phyloP scores from a whole-genome alignment of 208 protist species.

The Leishmania martiniquensis region DNA sequence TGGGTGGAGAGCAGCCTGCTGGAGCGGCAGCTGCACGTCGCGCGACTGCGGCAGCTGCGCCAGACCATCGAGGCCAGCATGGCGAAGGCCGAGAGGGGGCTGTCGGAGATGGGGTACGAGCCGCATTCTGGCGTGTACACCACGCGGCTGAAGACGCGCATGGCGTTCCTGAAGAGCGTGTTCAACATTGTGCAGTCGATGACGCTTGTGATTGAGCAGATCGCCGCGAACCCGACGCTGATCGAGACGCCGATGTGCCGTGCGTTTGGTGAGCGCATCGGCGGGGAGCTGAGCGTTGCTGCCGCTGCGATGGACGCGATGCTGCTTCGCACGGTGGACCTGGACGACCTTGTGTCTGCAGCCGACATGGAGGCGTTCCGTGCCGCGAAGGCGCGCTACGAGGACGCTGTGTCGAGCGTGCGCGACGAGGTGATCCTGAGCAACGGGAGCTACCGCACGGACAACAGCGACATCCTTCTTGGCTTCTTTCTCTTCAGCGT shows the following conservation, averaged over 20 bases:
- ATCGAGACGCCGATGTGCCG: slow-evolving; percentile 77
- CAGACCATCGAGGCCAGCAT: slow-evolving; percentile 57
- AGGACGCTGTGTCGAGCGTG: slow-evolving; percentile 70
- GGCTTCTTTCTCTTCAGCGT: slow-evolving; percentile 88
- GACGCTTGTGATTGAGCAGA: slow-evolving; percentile 76
- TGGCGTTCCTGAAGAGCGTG: slow-evolving; percentile 59
- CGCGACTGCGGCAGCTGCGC: slow-evolving; percentile 75
- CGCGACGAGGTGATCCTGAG: slow-evolving; percentile 82
- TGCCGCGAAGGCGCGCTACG: slow-evolving; percentile 49
- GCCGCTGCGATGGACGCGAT: slow-evolving; percentile 76
- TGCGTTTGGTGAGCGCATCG: slow-evolving; percentile 61
- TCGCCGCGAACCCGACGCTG: slow-evolving; percentile 56
- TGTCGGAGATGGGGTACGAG: slow-evolving; percentile 83
- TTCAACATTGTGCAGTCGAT: slow-evolving; percentile 71
- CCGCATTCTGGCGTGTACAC: slow-evolving; percentile 75
- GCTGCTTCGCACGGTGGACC: slow-evolving; percentile 71
- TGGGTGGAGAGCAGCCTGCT: slow-evolving; percentile 61
- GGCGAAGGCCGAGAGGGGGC: slow-evolving; percentile 39
- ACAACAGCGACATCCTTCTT: slow-evolving; percentile 80
- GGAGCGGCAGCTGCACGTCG: slow-evolving; percentile 79
- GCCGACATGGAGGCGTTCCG: slow-evolving; percentile 68
- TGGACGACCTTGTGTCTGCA: slow-evolving; percentile 53
- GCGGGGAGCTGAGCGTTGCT: slow-evolving; percentile 55
- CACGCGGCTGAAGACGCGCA: slow-evolving; percentile 57
- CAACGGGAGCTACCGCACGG: slow-evolving; percentile 82